These are phyloP conservation scores for Erodium moschatum DNA, from an alignment of 441 rosid genomes.

Conservation along the genomic window DNA sequence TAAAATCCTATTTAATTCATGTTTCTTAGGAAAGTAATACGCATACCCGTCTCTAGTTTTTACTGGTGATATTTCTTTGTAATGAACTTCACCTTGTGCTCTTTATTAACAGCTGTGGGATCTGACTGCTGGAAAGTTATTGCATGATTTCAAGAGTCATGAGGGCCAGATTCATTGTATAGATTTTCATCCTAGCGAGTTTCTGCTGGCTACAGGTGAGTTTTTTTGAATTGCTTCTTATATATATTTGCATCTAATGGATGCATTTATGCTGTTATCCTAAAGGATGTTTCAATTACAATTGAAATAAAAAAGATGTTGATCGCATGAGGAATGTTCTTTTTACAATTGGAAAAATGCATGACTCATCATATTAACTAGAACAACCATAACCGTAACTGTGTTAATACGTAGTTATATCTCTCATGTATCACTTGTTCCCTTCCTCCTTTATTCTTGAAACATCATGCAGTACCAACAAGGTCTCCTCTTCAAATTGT, in stretches of 20 bases:
- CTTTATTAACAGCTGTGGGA: slow-evolving; percentile 71
- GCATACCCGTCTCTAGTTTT: neutral
- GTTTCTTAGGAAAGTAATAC: neutral
- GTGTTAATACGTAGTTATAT: neutral
- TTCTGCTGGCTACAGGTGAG: slow-evolving; percentile 89
- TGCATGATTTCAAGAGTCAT: slow-evolving; percentile 89
- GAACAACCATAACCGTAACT: neutral
- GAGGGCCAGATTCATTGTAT: slow-evolving; percentile 91
- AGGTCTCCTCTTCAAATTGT: neutral
- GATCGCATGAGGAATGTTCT: neutral
- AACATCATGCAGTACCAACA: neutral
- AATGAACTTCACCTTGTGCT: slow-evolving; percentile 11
- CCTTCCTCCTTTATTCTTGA: neutral
- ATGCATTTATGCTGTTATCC: neutral
- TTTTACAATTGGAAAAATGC: neutral
- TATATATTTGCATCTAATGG: neutral
- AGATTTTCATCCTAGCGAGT: slow-evolving; percentile 96
- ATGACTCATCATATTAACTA: neutral
- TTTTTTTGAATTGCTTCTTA: slow-evolving; percentile 5
- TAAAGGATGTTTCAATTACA: neutral
- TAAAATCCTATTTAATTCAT: neutral
- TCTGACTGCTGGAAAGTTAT: slow-evolving; percentile 95
- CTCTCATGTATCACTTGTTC: neutral
- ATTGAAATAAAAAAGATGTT: neutral
- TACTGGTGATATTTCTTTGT: slow-evolving; percentile 6